Evolutionary conservation across 495 filamentous ascomycete genomes (phyloP), one percentile per base, ranked within the genome.

Genomic region (Filosporella fistucella): DNA sequence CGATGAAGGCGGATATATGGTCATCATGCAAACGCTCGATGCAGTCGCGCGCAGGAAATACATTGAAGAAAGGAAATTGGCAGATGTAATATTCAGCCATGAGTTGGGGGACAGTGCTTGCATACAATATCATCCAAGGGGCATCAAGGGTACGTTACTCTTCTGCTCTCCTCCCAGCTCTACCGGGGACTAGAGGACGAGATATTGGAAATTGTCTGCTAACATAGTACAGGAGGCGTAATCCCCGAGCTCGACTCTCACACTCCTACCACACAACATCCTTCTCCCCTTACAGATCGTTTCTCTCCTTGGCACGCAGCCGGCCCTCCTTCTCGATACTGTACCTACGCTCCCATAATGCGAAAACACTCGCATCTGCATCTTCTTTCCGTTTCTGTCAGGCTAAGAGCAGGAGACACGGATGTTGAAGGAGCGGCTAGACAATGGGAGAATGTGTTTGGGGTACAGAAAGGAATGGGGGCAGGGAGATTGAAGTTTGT

Each of bases 221-320:
- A n/a, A n/a, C n/a, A n/a, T n/a, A 1, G 24, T 20, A 28, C 13
- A 52, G 49, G 54, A n/a, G 47, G 48, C 18, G 34, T 56, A 18
- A 56, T 56, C 13, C 54, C 54, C 26, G 54, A 56, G 35, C 48
- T 56, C 14, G 54, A 56, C 26, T 56, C 54, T 3, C 54, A 56
- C 17, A 23, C 28, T 10, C 1, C 23, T 10, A 16, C 36, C 8
- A 4, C 17, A 2, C 13, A 6, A n/a, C 30, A 48, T 35, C 36
- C 47, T 10, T 14, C 23, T 32, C 48, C 48, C 4, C 16, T 56
- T 16, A 11, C 32, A 13, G 25, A 40, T 9, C 36, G 16, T 5
- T 39, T 52, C 30, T 47, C 48, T 13, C 54, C 47, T 2, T 56
- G 54, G 54, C 54, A 56, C 30, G 44, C 54, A 5, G 23, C 17